These are phyloP conservation scores for Candida wancherniae DNA, from an alignment of 805 yeast genomes.

Conservation along the genomic window DNA sequence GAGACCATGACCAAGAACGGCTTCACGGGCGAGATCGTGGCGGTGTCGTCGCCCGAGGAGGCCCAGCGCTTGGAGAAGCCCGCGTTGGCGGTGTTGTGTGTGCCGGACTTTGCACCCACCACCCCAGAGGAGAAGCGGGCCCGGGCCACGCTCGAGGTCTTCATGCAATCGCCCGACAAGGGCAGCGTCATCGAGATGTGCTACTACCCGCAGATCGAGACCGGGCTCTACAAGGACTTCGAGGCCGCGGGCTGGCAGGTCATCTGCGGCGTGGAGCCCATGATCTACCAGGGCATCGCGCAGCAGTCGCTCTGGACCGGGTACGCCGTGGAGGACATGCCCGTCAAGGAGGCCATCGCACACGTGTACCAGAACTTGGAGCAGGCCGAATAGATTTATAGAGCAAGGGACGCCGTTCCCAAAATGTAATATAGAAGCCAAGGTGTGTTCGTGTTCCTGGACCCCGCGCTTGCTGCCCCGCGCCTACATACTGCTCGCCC, in stretches of 20 bases:
- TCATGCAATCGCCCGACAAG: conserved; percentile 17
- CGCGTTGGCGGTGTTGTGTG: conserved; percentile 22
- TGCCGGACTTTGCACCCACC: conserved; percentile 25
- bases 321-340: conserved; percentile 20
- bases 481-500: too few species aligned
- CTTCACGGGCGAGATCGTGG: conserved; percentile 23
- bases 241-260: conserved; percentile 24
- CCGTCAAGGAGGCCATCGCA: conserved; percentile 19
- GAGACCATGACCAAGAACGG: conserved; percentile 19
- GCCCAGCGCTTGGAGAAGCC: conserved; percentile 20
- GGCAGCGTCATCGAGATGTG: conserved; percentile 34
- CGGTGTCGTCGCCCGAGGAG: conserved; percentile 21
- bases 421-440: too few species aligned
- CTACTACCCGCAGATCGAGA: conserved; percentile 26
- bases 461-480: too few species aligned
- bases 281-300: conserved; percentile 30
- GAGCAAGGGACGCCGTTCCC: too few species aligned
- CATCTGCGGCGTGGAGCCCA: conserved; percentile 27
- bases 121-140: conserved; percentile 22
- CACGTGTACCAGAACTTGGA: conserved; percentile 14
- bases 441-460: too few species aligned
- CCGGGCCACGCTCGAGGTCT: conserved; percentile 22
- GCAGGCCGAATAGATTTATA: neutral
- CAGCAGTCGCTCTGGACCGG: conserved; percentile 32
- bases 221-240: conserved; percentile 23